A percentile compares a stretch with the other conserved stretches of the same genome.
phyloP scores from a whole-genome alignment of 257 asterid genomes.

The Cruciata laevipes region DNA sequence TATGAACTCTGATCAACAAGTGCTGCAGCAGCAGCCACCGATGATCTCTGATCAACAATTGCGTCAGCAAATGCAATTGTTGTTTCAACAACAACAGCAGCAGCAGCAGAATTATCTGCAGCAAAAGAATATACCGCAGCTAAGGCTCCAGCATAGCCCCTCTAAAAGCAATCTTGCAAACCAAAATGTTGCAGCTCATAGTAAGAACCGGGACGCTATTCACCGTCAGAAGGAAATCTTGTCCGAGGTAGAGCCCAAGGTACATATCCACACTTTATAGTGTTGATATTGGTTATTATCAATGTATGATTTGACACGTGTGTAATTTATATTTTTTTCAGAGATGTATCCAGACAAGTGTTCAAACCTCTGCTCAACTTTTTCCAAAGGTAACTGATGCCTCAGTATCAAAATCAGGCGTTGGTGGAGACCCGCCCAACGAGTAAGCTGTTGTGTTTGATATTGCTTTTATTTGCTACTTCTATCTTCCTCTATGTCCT shows the following conservation, averaged over 20 bases:
- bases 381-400: constrained; percentile 8
- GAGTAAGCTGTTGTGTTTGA: constrained; percentile 15
- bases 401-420: constrained; percentile 11
- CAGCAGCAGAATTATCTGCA: constrained; percentile 18
- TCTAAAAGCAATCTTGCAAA: constrained; percentile 1
- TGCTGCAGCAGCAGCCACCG: no score
- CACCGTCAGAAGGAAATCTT: neutral
- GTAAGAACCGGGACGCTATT: neutral
- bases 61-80: constrained; percentile 4
- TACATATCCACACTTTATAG: neutral
- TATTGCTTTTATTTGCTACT: neutral
- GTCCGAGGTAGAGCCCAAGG: constrained; percentile 17
- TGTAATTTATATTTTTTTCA: neutral
- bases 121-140: constrained; percentile 2
- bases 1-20: no score
- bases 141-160: constrained; percentile 10
- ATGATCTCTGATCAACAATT: no score
- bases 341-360: constrained; percentile 9
- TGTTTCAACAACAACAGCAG: constrained; percentile 20
- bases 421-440: constrained; percentile 8
- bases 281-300: neutral
- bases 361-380: constrained; percentile 6
- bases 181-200: constrained; percentile 20
- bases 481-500: neutral
- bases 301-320: no score